phyloP scores from a whole-genome alignment of 768 basidiomycete genomes.

The Tulasnella sp. region DNA sequence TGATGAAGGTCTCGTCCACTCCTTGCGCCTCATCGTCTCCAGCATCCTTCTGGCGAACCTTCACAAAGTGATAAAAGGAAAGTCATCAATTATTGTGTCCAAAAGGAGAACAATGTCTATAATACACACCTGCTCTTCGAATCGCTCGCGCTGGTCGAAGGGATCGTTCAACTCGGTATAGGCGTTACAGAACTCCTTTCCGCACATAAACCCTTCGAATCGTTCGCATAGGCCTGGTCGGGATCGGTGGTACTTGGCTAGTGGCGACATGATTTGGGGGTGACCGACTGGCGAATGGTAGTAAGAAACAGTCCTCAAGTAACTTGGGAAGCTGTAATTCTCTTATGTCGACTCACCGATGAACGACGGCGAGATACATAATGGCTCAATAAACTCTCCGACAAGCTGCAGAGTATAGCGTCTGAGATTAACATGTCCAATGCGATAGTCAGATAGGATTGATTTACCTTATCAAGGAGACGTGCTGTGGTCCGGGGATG shows the following conservation, averaged over 20 bases:
- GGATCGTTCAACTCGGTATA: conserved; percentile 99
- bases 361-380: conserved; percentile 94
- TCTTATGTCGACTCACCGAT: conserved; percentile 46
- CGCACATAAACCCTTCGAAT: conserved; percentile 97
- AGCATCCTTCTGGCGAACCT: conserved; percentile 84
- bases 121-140: conserved; percentile 74
- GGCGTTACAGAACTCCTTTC: conserved; percentile 97
- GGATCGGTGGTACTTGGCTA: conserved; percentile 98
- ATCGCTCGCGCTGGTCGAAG: conserved; percentile 88
- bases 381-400: conserved; percentile 93
- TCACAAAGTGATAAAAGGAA: too few relatives aligned
- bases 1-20: conserved; percentile 89
- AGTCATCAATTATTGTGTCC: too few relatives aligned
- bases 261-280: conserved; percentile 98
- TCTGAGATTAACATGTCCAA: conserved; percentile 6
- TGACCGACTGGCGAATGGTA: conserved; percentile 62
- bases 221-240: conserved; percentile 95
- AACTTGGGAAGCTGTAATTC: background rate
- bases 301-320: background rate
- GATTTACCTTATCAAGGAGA: conserved; percentile 77
- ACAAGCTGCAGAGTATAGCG: conserved; percentile 54
- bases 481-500: conserved; percentile 94
- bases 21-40: conserved; percentile 99
- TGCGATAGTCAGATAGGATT: background rate
- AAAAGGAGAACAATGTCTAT: background rate